Evolutionary conservation across 2,329 filamentous ascomycete species (phyloP), one percentile per base, ranked within the genome.

Genomic region (Gyromitra esculenta): DNA sequence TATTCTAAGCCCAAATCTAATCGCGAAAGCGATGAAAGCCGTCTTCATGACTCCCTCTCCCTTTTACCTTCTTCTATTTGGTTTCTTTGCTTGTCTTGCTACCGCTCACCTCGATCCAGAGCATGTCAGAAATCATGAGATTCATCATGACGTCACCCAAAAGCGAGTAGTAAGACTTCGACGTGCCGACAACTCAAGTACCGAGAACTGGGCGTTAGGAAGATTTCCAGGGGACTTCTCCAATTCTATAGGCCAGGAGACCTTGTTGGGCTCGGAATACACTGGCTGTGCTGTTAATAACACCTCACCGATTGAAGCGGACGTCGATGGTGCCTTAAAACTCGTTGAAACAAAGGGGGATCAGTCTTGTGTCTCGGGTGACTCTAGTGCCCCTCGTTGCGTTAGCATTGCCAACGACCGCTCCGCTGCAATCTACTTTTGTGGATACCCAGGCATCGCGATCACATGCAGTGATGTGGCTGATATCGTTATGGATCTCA

Each of bases 221-320:
- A 63, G 18, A 63, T 71, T 71, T 13, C 68, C 57, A 35, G 68
- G 68, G 37, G 59, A 63, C 35, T 71, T 62, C 41, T 62, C 45
- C 35, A 71, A 71, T 35, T 71, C 68, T 5, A 18, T 37, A 31
- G 68, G 13, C 18, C 6, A 31, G 7, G 59, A 21, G 39, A 63
- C 31, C 18, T 11, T 45, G 4, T 37, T 64, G 9, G 68, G 68
- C 15, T 43, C 41, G 45, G 45, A 41, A 21, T 71, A 54, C 25
- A 71, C 9, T 31, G 68, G 57, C 48, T 71, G 68, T 13, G 57
- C 35, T 4, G 43, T 56, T 13, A 62, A 45, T 21, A 9, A n/a
- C 21, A 73, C 35, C 18, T 60, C 62, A 2, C 71, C 71, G 37
- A 68, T 15, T 21, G 67, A 68, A 25, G 15, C 31, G 35, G 71